Conservation (phyloP, 2,329 filamentous ascomycete genomes). For the Didymella segeticola region DNA sequence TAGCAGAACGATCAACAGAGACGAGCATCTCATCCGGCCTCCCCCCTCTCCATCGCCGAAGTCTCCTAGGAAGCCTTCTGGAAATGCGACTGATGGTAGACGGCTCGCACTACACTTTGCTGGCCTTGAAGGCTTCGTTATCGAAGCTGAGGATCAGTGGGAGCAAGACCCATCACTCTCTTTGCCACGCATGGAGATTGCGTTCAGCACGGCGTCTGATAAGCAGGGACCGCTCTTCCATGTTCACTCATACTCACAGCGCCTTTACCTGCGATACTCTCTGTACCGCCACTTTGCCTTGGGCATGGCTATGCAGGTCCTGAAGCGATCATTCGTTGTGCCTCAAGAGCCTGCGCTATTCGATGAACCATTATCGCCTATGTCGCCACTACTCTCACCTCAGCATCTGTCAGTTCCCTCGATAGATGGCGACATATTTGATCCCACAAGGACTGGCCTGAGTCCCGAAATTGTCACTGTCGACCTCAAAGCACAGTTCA, state of each 20-base stretch:
- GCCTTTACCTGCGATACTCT: constrained; percentile 85
- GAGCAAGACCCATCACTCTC: constrained; percentile 86
- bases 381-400: constrained; percentile 21
- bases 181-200: constrained; percentile 85
- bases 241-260: constrained; percentile 79
- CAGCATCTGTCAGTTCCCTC: constrained; percentile 43
- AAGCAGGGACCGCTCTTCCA: constrained; percentile 87
- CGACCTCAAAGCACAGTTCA: constrained; percentile 79
- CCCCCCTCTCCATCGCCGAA: constrained; percentile 57
- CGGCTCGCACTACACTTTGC: constrained; percentile 80
- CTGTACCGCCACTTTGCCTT: constrained; percentile 92
- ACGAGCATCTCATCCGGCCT: constrained; percentile 67
- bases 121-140: constrained; percentile 86
- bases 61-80: constrained; percentile 58
- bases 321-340: constrained; percentile 58
- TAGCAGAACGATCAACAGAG: constrained; percentile 66
- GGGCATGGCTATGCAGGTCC: constrained; percentile 78
- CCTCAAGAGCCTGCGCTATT: constrained; percentile 19
- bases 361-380: constrained; percentile 19
- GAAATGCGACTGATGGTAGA: constrained; percentile 72
- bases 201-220: constrained; percentile 84
- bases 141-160: constrained; percentile 84
- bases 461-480: constrained; percentile 75
- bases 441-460: constrained; percentile 31
- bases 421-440: constrained; percentile 38